These are phyloP conservation scores for Imleria badia DNA, from an alignment of 768 basidiomycete species.

Conservation along the genomic window DNA sequence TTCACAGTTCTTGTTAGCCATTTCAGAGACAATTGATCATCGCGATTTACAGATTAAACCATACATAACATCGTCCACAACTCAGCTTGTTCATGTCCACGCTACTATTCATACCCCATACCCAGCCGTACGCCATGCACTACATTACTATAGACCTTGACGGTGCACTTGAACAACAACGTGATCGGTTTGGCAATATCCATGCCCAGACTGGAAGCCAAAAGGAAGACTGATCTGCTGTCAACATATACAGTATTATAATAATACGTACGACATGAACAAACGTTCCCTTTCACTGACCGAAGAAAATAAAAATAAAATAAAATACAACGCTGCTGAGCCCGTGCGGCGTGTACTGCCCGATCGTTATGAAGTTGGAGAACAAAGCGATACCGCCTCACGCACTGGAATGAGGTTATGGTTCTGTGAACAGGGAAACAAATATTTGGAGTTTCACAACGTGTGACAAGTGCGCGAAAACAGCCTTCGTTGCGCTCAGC, in stretches of 20 bases:
- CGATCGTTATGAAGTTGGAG: background rate
- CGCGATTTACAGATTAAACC: slow-evolving; percentile 6
- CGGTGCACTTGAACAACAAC: background rate
- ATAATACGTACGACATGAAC: slow-evolving; percentile 11
- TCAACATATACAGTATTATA: background rate
- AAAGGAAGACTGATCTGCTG: slow-evolving; percentile 4
- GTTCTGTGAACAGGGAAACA: background rate
- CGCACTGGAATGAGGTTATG: background rate
- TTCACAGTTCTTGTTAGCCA: background rate
- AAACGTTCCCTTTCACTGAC: background rate
- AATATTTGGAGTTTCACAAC: background rate
- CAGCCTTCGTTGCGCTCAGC: background rate
- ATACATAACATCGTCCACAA: slow-evolving; percentile 7
- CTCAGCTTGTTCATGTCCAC: slow-evolving; percentile 5
- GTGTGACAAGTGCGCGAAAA: background rate
- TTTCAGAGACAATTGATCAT: slow-evolving; percentile 7
- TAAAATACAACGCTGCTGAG: background rate
- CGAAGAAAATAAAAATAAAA: background rate
- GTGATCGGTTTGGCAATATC: slow-evolving; percentile 5
- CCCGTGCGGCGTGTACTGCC: slow-evolving; percentile 1
- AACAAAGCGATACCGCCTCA: background rate
- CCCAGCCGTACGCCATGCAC: background rate
- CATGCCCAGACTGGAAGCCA: background rate
- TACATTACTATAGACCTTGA: background rate
- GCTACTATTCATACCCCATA: background rate